phyloP scores from a whole-genome alignment of 495 filamentous ascomycete genomes.

The Mytilinidion resinicola region DNA sequence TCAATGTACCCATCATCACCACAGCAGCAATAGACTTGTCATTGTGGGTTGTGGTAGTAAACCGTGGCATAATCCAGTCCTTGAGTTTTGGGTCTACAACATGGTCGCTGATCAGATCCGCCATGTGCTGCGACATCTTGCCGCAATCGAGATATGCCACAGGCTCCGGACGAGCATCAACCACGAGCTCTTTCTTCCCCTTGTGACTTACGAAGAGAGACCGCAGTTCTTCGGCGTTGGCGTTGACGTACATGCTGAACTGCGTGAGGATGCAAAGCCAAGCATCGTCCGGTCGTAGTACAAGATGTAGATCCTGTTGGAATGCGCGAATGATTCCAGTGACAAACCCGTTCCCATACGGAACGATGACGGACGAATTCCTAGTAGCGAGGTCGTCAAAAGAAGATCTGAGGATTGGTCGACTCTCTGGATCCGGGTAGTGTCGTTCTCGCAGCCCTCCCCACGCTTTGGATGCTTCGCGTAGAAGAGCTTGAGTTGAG shows the following conservation, averaged over 20 bases:
- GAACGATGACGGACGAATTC: neutral
- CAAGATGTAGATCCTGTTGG: slow-evolving; percentile 35
- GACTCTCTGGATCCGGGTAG: neutral
- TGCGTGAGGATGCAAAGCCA: slow-evolving; percentile 39
- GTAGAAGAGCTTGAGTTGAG: neutral
- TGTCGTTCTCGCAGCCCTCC: too few species aligned
- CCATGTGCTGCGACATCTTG: slow-evolving; percentile 22
- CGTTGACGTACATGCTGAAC: slow-evolving; percentile 30
- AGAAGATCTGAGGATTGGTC: neutral
- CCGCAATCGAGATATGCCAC: slow-evolving; percentile 10
- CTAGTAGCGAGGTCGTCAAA: neutral
- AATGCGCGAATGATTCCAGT: slow-evolving; percentile 27
- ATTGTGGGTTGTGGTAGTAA: slow-evolving; percentile 38
- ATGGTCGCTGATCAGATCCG: slow-evolving; percentile 33
- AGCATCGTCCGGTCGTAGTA: slow-evolving; percentile 39
- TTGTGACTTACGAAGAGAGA: slow-evolving; percentile 35
- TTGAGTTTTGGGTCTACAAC: slow-evolving; percentile 35
- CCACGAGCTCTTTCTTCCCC: slow-evolving; percentile 29
- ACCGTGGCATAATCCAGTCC: slow-evolving; percentile 41
- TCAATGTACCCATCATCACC: slow-evolving; percentile 41
- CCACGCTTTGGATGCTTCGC: neutral
- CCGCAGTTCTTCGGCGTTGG: slow-evolving; percentile 36
- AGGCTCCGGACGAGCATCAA: neutral
- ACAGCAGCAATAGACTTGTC: slow-evolving; percentile 36
- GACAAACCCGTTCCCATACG: slow-evolving; percentile 30